These are phyloP conservation scores for Sphagnum contortum DNA, from an alignment of 225 moss, liverwort and hornwort species.

Conservation along the genomic window DNA sequence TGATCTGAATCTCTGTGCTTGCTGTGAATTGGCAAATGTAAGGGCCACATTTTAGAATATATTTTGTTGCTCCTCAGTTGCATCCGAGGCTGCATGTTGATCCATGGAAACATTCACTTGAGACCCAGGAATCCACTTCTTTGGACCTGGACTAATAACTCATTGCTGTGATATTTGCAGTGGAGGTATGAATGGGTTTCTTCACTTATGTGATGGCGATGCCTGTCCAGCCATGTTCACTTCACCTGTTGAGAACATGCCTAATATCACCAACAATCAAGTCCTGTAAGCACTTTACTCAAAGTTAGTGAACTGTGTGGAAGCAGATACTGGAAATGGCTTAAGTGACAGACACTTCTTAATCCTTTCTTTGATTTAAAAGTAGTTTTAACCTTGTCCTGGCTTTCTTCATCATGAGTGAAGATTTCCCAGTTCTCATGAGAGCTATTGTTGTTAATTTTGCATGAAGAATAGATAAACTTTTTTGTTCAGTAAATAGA, in stretches of 20 bases:
- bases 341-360: too few species aligned
- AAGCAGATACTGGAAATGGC: neutral
- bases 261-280: constrained; percentile 84
- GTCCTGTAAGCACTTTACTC: constrained; percentile 58
- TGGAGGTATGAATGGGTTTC: constrained; percentile 81
- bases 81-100: too few species aligned
- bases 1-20: neutral
- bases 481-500: too few species aligned
- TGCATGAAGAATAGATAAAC: too few species aligned
- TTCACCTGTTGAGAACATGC: constrained; percentile 77
- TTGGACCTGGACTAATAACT: too few species aligned
- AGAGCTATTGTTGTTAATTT: neutral
- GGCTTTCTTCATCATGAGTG: neutral
- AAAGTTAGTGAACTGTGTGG: neutral
- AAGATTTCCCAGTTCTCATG: neutral
- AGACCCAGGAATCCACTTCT: too few species aligned
- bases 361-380: neutral
- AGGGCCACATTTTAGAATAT: too few species aligned
- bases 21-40: too few species aligned
- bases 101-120: too few species aligned
- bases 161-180: constrained; percentile 20
- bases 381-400: neutral
- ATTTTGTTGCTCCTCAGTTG: too few species aligned
- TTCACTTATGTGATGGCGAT: constrained; percentile 91
- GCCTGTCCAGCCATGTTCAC: constrained; percentile 86